Evolutionary conservation across 75 land plant species (phyloP), one percentile per base, ranked within the genome.

Genomic region (Pinus taeda): DNA sequence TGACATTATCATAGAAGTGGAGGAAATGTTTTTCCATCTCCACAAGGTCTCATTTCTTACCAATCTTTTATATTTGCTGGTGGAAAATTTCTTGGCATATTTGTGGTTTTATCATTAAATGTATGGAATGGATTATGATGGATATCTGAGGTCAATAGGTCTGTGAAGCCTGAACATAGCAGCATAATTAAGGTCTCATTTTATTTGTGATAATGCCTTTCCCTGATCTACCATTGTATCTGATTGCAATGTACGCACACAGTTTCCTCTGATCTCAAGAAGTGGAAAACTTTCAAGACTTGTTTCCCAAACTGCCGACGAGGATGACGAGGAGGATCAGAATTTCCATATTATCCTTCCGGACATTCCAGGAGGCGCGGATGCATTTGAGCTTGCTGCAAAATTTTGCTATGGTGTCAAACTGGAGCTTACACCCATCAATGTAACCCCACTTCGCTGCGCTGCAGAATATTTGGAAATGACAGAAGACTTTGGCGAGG

Each of bases 331-430:
- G 42, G 90, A 87, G 39, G 81, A 77, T 29, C 82, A 71, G 7
- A 37, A 45, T 4, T 84, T 79, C 72, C 80, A 57, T 56, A 83
- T 92, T 20, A 37, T 56, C 15, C 83, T 96, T 12, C 82, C 74
- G 4, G 88, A 82, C 21, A 88, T 94, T 33, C 99, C 98, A 0
- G 95, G 99, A 22, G 99, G 98, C 3, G 76, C 91, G 0, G 95
- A 88, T 30, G 79, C 92, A 2, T 94, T 97, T 77, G 99, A 97
- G 67, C 74, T 80, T 15, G 98, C 92, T 1, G 95, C 95, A 3
- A 97, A 97, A 81, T 97, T 97, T 88, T 94, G 98, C 71, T 97
- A 97, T 81, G 98, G 99, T 22, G 90, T 83, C 49, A 87, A 90
- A 77, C 60, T 90, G 78, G 90, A 92, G 9, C 58, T 90, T 37